Evolutionary conservation across 805 yeast genomes (phyloP), one percentile per base, ranked within the genome.

Genomic region (Barnettozyma salicaria): DNA sequence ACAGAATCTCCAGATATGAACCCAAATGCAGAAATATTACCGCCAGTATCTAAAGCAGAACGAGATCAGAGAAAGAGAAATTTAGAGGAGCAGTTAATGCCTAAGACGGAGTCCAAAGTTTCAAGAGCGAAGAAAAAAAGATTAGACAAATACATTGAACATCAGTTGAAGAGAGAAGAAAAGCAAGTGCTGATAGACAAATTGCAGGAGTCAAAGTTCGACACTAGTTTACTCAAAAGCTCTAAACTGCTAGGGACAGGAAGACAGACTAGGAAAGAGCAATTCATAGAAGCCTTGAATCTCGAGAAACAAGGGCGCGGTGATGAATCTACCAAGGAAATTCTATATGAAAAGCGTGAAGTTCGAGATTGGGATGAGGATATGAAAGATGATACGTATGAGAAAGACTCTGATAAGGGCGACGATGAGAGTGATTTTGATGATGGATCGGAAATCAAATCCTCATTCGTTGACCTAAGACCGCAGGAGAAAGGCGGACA

Each of bases 141-240:
- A 40, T 63, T 90, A 30, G 97, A 90, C 44, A 90, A 90, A 59
- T 90, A 87, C 59, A 87, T 90, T 26, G 95, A 88, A 41, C 95
- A 85, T 61, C 96, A 88, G 56, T 55, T 88, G 49, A 82, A 81
- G 52, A 67, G 94, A 54, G 95, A 90, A 57, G 97, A 90, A 61
- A 84, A 84, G 59, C 83, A 83, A 48, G 71, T 73, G 3, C 64
- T 90, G 37, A 64, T 90, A 29, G 78, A 80, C 45, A 88, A 87
- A 56, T 65, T 90, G 28, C 72, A 80, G 34, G 71, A 69, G 19
- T 64, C 74, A 7, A 63, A 64, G 23, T 70, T 90, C 32, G 95
- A 89, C 53, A 76, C 95, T 0, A 63, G 79, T 0, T 49, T 76
- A 10, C 65, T 87, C 45, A 78, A 75, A 19, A 79, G 92, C 24